phyloP scores from a whole-genome alignment of 2,329 filamentous ascomycete species.

The Pestalotiopsis sp. region DNA sequence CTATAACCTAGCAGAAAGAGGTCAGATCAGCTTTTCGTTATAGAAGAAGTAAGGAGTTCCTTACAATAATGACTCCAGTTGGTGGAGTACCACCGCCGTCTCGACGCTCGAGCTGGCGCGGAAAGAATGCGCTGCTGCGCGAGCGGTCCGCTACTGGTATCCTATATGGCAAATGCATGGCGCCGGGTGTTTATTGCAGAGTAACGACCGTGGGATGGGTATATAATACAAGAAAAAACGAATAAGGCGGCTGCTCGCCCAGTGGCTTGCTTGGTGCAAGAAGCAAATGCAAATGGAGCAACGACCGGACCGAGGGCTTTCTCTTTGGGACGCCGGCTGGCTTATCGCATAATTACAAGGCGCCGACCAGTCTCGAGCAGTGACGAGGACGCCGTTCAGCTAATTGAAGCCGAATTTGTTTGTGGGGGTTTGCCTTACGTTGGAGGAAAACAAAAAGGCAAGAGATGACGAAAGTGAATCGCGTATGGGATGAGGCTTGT shows the following conservation, averaged over 20 bases:
- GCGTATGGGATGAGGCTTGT: neutral
- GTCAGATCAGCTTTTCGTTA: neutral
- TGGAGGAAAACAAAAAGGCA: neutral
- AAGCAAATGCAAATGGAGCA: neutral
- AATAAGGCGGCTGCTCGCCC: neutral
- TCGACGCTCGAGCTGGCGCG: neutral
- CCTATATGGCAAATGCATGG: constrained; percentile 9
- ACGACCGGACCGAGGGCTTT: neutral
- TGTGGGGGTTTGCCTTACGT: neutral
- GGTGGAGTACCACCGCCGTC: neutral
- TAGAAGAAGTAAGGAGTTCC: neutral
- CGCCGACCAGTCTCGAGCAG: neutral
- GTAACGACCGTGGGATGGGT: constrained; percentile 4
- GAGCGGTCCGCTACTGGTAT: neutral
- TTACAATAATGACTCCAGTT: neutral
- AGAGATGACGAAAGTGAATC: neutral
- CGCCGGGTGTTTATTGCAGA: neutral
- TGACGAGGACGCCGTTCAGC: neutral
- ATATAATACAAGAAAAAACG: neutral
- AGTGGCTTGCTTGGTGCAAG: neutral
- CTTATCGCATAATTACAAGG: neutral
- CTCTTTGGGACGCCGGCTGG: neutral
- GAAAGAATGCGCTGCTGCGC: neutral
- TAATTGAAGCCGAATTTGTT: neutral
- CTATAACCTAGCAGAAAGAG: neutral